Conservation (phyloP, 257 asterid genomes). For the Solanum bulbocastanum region DNA sequence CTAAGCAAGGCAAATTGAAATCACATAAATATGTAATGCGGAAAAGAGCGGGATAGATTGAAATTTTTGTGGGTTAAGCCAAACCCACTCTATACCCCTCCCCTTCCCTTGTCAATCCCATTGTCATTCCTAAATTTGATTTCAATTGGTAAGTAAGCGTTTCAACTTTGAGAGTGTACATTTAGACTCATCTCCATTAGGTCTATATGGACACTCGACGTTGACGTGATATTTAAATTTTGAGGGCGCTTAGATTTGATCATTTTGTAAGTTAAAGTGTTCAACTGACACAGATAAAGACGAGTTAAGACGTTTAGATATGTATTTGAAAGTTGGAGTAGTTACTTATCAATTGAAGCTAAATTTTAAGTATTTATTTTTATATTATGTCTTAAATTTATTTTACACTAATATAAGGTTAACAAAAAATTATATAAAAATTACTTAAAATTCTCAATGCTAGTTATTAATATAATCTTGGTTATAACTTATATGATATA, state of each 20-base stretch:
- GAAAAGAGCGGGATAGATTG: too few species aligned
- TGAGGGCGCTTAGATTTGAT: not conserved
- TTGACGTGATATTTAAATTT: not conserved
- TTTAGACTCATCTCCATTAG: not conserved
- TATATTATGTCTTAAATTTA: not conserved
- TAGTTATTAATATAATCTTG: not conserved
- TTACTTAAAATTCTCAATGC: not conserved
- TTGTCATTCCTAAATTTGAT: not conserved
- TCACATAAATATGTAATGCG: not conserved
- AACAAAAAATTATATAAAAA: not conserved
- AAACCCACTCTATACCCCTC: not conserved
- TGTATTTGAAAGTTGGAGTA: not conserved
- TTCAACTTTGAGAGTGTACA: not conserved
- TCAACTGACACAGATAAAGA: not conserved
- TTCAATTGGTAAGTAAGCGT: not conserved
- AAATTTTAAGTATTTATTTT: not conserved
- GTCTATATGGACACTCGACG: not conserved
- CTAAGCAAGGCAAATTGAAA: too few species aligned
- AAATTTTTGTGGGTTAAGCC: not conserved
- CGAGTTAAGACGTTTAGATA: not conserved
- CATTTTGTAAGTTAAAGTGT: not conserved
- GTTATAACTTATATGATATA: not conserved
- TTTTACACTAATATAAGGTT: not conserved
- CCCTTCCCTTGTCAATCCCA: not conserved
- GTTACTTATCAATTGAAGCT: not conserved